Evolutionary conservation across 768 basidiomycete genomes (phyloP).

Genomic region (Trametes sanguinea): DNA sequence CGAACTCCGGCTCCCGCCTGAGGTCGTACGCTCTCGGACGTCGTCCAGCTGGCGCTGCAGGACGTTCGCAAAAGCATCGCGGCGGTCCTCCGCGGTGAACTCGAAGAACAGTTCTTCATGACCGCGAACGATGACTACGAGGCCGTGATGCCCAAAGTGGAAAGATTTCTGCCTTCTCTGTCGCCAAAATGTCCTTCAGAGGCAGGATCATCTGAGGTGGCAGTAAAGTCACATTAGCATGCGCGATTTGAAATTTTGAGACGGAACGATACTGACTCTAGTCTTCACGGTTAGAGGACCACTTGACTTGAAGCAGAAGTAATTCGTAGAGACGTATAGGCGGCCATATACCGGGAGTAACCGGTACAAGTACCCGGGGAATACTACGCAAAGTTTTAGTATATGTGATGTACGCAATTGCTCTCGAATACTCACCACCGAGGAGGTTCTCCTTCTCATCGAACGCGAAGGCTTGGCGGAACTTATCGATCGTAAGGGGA

Average conservation of each 20-base stretch:
- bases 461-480: constrained; percentile 80
- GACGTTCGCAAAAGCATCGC: constrained; percentile 73
- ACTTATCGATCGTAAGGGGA: constrained; percentile 69
- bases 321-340: constrained; percentile 88
- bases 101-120: constrained; percentile 99
- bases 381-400: constrained; percentile 51
- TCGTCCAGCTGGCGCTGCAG: constrained; percentile 84
- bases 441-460: constrained; percentile 85
- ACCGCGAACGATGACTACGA: constrained; percentile 88
- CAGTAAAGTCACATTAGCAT: no score
- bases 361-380: constrained; percentile 87
- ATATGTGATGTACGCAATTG: no score
- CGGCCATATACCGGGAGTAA: constrained; percentile 87
- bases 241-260: no score
- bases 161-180: constrained; percentile 84
- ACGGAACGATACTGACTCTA: constrained; percentile 51
- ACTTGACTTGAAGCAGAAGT: constrained; percentile 93
- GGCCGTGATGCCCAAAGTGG: constrained; percentile 86
- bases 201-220: constrained; percentile 86
- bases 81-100: constrained; percentile 78
- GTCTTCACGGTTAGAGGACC: constrained; percentile 79
- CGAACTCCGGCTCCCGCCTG: constrained; percentile 45
- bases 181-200: constrained; percentile 81
- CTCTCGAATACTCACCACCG: constrained; percentile 65
- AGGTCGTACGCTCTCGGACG: constrained; percentile 49